Evolutionary conservation across 495 filamentous ascomycete genomes (phyloP), one percentile per base, ranked within the genome.

Genomic region (Aspergillus saccharolyticus): DNA sequence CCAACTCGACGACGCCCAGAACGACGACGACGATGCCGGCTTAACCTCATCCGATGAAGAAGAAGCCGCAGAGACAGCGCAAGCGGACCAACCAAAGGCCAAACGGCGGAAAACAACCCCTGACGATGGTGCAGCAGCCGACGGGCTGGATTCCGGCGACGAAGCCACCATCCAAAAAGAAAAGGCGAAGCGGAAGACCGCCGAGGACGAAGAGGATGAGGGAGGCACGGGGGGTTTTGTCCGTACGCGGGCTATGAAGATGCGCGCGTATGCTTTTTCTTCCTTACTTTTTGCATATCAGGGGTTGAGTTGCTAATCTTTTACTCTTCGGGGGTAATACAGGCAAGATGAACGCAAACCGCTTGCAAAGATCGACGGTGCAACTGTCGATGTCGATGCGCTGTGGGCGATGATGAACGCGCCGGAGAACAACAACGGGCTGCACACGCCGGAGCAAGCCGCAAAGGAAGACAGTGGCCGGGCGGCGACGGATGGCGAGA

Each of bases 301-400:
- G 0, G 9, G 30, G 15, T 14, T 28, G 33, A 8, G 33, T 2
- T 25, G 18, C 42, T 44, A 19, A 12, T n/a, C 17, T n/a, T n/a
- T n/a, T n/a, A 4, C 8, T 48, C 18, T 19, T 3, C 18, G 2
- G 21, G 44, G 44, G 28, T 21, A 21, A 28, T 49, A 7, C 28
- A 25, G 16, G 46, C 20, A 14, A 22, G 78, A 82, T 69, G 83
- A 89, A 64, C 82, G 79, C 48, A 85, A 83, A 73, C 70, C 80
- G n/a, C 71, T 85, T 30, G 78, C 82, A 7, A 78, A 73, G 53
- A 83, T 78, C 44, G 85, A 85, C 5, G 87, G 84, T 3, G 86
- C 87, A 9, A 96, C 92, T 12, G 74, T 94, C 48, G 89, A 98
- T 66, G 89, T 98, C n/a, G 87, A 97, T 58, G 84, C 84, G 12